phyloP scores from a whole-genome alignment of 2,329 filamentous ascomycete genomes.

The Acarospora socialis region DNA sequence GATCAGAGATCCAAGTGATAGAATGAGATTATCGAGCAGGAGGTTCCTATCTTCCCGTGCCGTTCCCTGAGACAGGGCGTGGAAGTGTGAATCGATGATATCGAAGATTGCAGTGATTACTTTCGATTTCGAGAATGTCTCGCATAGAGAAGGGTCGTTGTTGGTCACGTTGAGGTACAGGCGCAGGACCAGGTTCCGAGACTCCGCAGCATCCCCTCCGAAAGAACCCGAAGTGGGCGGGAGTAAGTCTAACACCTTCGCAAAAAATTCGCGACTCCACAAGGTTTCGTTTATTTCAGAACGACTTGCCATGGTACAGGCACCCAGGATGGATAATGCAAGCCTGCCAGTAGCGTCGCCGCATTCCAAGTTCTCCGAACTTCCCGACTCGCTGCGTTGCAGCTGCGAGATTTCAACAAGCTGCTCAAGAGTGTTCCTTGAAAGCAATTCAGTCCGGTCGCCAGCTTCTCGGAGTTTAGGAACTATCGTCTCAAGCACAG shows the following conservation, averaged over 20 bases:
- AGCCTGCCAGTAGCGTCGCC: too few species aligned
- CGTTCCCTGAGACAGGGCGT: constrained; percentile 17
- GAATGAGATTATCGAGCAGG: constrained; percentile 56
- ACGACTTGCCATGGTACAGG: too few species aligned
- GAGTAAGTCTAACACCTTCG: not conserved
- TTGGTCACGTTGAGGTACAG: constrained; percentile 79
- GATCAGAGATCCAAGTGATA: constrained; percentile 70
- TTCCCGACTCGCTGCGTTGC: too few species aligned
- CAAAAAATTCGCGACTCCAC: too few species aligned
- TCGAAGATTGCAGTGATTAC: constrained; percentile 24
- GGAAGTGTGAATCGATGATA: constrained; percentile 20
- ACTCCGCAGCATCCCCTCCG: too few species aligned
- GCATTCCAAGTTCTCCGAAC: too few species aligned
- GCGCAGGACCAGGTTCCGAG: constrained; percentile 44
- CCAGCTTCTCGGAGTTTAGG: constrained; percentile 36
- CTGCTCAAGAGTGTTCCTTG: constrained; percentile 33
- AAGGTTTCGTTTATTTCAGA: too few species aligned
- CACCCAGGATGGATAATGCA: too few species aligned
- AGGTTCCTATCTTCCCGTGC: constrained; percentile 36
- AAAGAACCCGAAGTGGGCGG: constrained; percentile 13
- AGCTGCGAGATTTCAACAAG: constrained; percentile 36
- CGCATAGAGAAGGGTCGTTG: constrained; percentile 55
- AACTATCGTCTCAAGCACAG: constrained; percentile 45
- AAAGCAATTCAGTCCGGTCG: constrained; percentile 36
- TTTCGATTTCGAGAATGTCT: constrained; percentile 42